Percentiles rank a stretch among this genome's conserved stretches.
Conservation (phyloP, 768 basidiomycete genomes). For the Strobilomyces dryophilus region DNA sequence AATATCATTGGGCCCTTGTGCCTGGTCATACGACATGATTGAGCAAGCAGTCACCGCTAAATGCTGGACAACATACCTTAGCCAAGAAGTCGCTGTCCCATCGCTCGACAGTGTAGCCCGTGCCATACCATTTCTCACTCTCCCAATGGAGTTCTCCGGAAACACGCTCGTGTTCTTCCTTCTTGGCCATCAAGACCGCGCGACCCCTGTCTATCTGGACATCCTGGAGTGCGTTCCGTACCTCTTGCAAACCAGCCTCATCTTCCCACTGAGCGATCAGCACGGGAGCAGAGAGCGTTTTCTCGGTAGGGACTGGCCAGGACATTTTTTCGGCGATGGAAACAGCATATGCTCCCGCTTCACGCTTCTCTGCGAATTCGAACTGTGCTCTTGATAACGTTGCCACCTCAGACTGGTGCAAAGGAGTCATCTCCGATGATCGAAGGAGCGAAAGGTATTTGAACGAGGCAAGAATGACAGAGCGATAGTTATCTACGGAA, state of each 20-base stretch:
- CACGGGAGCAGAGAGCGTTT: constrained; percentile 65
- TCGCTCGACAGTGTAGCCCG: constrained; percentile 73
- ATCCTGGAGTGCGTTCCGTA: constrained; percentile 56
- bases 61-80: constrained; percentile 34
- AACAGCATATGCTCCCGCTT: constrained; percentile 76
- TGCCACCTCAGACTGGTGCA: constrained; percentile 73
- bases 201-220: constrained; percentile 59
- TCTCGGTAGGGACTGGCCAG: constrained; percentile 78
- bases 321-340: constrained; percentile 71
- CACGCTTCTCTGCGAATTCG: constrained; percentile 81
- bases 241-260: constrained; percentile 43
- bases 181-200: constrained; percentile 76
- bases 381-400: constrained; percentile 71
- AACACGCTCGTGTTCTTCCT: constrained; percentile 54
- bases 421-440: constrained; percentile 53
- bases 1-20: constrained; percentile 58
- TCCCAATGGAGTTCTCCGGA: constrained; percentile 53
- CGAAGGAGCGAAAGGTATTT: constrained; percentile 76
- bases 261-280: constrained; percentile 73
- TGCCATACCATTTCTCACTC: constrained; percentile 91
- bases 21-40: constrained; percentile 37
- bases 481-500: constrained; percentile 59
- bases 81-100: constrained; percentile 61
- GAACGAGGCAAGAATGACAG: constrained; percentile 65
- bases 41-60: neutral